These are phyloP conservation scores for Alectoria sarmentosa DNA, from an alignment of 495 filamentous ascomycete genomes.

Conservation along the genomic window DNA sequence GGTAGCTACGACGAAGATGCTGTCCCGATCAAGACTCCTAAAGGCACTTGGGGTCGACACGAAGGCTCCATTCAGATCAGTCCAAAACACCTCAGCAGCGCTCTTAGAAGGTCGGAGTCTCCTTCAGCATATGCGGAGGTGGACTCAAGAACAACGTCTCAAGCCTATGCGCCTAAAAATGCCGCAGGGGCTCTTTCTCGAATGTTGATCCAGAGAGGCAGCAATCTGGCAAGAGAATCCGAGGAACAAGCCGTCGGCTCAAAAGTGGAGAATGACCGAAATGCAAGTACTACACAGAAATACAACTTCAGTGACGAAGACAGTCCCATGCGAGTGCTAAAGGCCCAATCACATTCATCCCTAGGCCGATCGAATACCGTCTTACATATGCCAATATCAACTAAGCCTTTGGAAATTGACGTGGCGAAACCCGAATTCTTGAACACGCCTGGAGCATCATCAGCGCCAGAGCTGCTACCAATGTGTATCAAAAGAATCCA, in stretches of 20 bases:
- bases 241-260: constrained; percentile 2
- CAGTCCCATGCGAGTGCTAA: constrained; percentile 3
- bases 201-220: constrained; percentile 20
- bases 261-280: not conserved
- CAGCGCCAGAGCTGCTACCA: constrained; percentile 8
- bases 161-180: constrained; percentile 8
- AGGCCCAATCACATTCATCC: constrained; percentile 12
- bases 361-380: constrained; percentile 11
- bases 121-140: constrained; percentile 10
- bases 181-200: constrained; percentile 13
- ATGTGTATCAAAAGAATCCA: not conserved
- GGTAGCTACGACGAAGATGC: constrained; percentile 21
- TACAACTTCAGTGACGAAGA: constrained; percentile 20
- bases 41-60: constrained; percentile 12
- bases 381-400: constrained; percentile 7
- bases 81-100: constrained; percentile 17
- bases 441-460: constrained; percentile 2
- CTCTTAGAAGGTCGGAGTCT: constrained; percentile 16
- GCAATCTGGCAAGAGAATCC: constrained; percentile 10
- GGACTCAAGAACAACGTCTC: not conserved
- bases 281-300: constrained; percentile 10
- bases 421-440: constrained; percentile 4
- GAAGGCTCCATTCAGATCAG: constrained; percentile 20
- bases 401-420: not conserved
- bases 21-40: constrained; percentile 19